These are phyloP conservation scores for Pythium monospermum DNA, from an alignment of 352 stramenopile genomes.

Conservation along the genomic window DNA sequence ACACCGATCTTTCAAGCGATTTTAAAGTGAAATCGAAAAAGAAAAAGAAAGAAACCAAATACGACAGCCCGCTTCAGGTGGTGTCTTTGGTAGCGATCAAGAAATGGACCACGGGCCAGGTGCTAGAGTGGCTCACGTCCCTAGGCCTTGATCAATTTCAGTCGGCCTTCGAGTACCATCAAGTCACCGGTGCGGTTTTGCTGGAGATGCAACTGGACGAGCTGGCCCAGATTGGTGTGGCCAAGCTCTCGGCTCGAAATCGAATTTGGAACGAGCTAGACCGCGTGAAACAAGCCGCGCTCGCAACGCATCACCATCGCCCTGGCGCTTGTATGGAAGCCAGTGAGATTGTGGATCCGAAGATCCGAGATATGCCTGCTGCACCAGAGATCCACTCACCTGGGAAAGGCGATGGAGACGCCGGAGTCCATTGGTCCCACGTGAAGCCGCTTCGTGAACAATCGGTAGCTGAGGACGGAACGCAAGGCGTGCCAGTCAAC, in stretches of 20 bases:
- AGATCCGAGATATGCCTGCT: conserved; percentile 33
- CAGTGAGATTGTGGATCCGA: conserved; percentile 55
- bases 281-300: conserved; percentile 25
- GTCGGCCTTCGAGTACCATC: conserved; percentile 70
- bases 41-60: conserved; percentile 10
- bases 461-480: conserved; percentile 6
- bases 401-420: conserved; percentile 6
- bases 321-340: conserved; percentile 2
- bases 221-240: conserved; percentile 44
- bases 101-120: conserved; percentile 50
- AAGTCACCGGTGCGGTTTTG: conserved; percentile 51
- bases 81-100: conserved; percentile 32
- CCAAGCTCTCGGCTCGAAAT: conserved; percentile 56
- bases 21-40: conserved; percentile 7
- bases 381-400: conserved; percentile 27
- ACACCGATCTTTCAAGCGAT: neutral
- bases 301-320: neutral
- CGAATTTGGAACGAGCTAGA: conserved; percentile 48
- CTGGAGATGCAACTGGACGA: conserved; percentile 42
- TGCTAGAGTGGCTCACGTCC: conserved; percentile 55
- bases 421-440: conserved; percentile 62
- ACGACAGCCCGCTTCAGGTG: conserved; percentile 1
- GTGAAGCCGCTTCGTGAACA: conserved; percentile 47
- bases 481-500: conserved; percentile 63
- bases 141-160: conserved; percentile 64